Conservation (phyloP, 208 protist genomes). For the Acanthamoeba quina region DNA sequence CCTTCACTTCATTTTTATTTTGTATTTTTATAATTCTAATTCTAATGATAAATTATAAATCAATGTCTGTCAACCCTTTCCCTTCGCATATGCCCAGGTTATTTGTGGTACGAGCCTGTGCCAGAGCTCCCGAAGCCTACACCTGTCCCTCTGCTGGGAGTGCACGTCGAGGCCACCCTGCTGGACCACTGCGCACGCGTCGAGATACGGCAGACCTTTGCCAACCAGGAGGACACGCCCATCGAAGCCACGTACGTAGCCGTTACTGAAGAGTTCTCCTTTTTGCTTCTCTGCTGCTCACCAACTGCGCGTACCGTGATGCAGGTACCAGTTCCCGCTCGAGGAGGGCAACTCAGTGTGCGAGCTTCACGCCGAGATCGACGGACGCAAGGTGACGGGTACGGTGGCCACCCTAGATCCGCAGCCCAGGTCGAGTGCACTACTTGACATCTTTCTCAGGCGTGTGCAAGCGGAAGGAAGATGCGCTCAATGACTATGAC, state of each 20-base stretch:
- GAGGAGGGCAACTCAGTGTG: conserved; percentile 86
- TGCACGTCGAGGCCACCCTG: conserved; percentile 48
- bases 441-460: background rate
- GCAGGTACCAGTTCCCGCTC: conserved; percentile 86
- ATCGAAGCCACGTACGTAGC: conserved; percentile 42
- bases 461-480: conserved; percentile 73
- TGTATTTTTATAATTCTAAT: too few species aligned
- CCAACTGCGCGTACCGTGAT: background rate
- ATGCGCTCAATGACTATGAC: conserved; percentile 82
- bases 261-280: background rate
- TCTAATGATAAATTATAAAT: background rate
- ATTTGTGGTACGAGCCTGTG: background rate
- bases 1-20: background rate
- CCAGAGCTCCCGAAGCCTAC: background rate
- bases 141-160: conserved; percentile 4
- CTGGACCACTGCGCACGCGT: conserved; percentile 27
- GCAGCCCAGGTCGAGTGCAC: conserved; percentile 60
- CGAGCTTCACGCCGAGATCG: conserved; percentile 86
- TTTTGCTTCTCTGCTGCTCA: background rate
- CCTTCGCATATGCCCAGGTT: background rate
- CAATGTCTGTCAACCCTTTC: background rate
- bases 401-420: background rate
- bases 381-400: conserved; percentile 86
- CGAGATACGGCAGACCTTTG: conserved; percentile 52
- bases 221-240: conserved; percentile 42